Evolutionary conservation across 352 stramenopile species (phyloP).

Genomic region (Blastocystis sp.): DNA sequence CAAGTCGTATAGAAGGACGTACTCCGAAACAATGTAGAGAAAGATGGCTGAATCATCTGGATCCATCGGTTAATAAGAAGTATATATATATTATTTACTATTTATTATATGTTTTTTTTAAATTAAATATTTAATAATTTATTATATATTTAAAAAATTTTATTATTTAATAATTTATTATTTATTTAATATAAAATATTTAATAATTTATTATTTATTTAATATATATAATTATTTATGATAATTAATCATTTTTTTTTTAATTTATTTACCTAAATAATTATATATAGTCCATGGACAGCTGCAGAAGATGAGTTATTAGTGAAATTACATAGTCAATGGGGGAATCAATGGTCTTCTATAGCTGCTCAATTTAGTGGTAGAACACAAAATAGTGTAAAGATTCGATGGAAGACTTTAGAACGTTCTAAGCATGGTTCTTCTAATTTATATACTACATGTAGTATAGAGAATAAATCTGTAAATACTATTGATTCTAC

Average conservation of each 20-base stretch:
- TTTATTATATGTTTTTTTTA: too few species aligned
- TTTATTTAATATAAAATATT: background rate
- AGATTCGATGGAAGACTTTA: constrained; percentile 72
- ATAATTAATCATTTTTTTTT: background rate
- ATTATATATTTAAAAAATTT: background rate
- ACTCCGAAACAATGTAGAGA: constrained; percentile 68
- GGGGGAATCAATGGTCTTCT: constrained; percentile 66
- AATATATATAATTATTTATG: background rate
- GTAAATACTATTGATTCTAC: too few species aligned
- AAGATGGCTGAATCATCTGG: constrained; percentile 65
- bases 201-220: background rate
- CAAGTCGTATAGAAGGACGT: constrained; percentile 57
- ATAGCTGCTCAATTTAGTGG: constrained; percentile 59
- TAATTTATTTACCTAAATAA: background rate
- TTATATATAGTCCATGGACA: constrained; percentile 60
- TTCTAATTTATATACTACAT: too few species aligned
- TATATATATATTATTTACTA: constrained; percentile 64
- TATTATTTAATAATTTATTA: background rate
- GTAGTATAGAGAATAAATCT: too few species aligned
- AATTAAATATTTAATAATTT: constrained; percentile 17
- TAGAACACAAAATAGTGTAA: constrained; percentile 65
- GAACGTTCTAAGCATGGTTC: too few species aligned
- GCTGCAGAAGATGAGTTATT: constrained; percentile 66
- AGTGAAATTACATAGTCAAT: constrained; percentile 55
- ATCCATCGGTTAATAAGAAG: constrained; percentile 53